Percentiles rank a stretch among this genome's conserved stretches.
Evolutionary conservation across 352 stramenopile genomes (phyloP).

Genomic region (Thraustochytrium striatum): DNA sequence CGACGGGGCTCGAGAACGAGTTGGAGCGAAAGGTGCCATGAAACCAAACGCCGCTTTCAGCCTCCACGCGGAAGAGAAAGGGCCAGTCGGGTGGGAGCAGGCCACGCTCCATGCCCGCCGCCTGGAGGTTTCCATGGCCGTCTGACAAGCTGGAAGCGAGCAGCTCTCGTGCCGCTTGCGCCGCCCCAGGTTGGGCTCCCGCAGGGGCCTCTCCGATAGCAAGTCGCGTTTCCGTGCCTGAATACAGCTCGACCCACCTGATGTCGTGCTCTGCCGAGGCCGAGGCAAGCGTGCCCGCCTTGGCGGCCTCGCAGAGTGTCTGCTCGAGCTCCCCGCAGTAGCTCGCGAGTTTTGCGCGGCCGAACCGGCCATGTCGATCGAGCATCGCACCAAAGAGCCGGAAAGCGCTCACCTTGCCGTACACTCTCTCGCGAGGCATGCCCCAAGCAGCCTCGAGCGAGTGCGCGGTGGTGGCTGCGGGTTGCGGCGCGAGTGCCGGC

Average conservation of each 20-base stretch:
- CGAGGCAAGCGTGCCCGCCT: neutral
- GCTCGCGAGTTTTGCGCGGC: neutral
- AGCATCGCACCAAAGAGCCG: conserved; percentile 7
- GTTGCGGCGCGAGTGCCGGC: neutral
- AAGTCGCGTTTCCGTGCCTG: neutral
- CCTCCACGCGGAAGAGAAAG: conserved; percentile 7
- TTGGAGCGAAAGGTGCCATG: conserved; percentile 17
- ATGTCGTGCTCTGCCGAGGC: neutral
- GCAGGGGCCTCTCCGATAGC: neutral
- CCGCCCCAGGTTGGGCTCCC: neutral
- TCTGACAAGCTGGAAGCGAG: neutral
- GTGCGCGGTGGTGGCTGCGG: neutral
- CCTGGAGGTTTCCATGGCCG: conserved; percentile 3
- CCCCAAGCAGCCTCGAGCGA: neutral
- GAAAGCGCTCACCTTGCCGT: conserved; percentile 23
- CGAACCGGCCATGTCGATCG: neutral
- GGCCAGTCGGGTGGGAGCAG: conserved; percentile 35
- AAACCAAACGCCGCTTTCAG: conserved; percentile 27
- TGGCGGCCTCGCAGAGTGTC: neutral
- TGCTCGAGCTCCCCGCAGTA: neutral
- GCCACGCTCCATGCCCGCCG: neutral
- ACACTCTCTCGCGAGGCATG: neutral
- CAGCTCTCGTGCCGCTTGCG: neutral
- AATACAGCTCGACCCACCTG: neutral
- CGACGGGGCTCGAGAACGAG: neutral